Conservation (phyloP, 371 early-diverging fungal genomes). For the Haplosporangium sp. region DNA sequence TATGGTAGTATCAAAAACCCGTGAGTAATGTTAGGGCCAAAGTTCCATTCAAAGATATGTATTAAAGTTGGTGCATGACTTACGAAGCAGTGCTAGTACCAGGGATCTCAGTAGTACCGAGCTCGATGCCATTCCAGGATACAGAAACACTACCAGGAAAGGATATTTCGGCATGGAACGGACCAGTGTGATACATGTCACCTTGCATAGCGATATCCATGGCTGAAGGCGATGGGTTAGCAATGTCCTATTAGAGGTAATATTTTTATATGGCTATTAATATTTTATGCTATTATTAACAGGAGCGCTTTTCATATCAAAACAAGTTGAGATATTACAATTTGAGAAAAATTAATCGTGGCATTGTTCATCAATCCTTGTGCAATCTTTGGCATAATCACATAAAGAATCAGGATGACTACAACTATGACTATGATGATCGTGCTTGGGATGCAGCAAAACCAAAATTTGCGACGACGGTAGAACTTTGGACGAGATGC, state of each 20-base stretch:
- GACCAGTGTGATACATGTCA: constrained; percentile 67
- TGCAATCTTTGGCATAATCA: constrained; percentile 73
- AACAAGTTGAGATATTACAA: constrained; percentile 25
- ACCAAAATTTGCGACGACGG: constrained; percentile 69
- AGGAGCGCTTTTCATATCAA: not conserved
- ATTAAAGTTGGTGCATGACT: constrained; percentile 8
- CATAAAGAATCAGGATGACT: constrained; percentile 63
- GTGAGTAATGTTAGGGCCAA: not conserved
- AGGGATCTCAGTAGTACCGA: constrained; percentile 66
- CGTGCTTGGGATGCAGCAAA: constrained; percentile 62
- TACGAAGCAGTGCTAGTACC: constrained; percentile 47
- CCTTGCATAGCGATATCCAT: constrained; percentile 66
- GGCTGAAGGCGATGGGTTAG: constrained; percentile 27
- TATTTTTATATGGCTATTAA: not conserved
- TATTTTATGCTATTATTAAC: not conserved
- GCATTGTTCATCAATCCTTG: constrained; percentile 59
- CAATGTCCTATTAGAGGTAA: constrained; percentile 12
- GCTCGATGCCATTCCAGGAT: constrained; percentile 62
- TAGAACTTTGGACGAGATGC: constrained; percentile 58
- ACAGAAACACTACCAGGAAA: constrained; percentile 67
- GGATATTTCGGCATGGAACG: constrained; percentile 64
- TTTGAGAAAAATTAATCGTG: constrained; percentile 35
- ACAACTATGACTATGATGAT: constrained; percentile 65
- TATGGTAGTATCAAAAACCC: not conserved
- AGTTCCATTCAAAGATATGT: not conserved